phyloP scores from a whole-genome alignment of 768 basidiomycete species.

The Pleurotus tuber-regium region DNA sequence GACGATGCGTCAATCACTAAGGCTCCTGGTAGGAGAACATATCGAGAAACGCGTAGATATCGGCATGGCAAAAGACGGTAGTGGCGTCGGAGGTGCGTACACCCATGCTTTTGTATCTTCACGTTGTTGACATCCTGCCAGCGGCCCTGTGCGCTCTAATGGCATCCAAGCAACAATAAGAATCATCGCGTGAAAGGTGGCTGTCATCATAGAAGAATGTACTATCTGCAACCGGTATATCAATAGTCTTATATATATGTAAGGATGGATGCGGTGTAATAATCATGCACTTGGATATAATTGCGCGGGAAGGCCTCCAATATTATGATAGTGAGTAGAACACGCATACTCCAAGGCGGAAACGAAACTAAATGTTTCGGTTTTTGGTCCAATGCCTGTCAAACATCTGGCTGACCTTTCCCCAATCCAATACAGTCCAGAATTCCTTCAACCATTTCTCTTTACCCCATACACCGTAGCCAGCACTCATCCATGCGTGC shows the following conservation, averaged over 20 bases:
- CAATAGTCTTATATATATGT: conserved; percentile 11
- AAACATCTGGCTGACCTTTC: conserved; percentile 47
- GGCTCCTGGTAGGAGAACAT: conserved; percentile 73
- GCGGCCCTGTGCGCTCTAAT: conserved; percentile 83
- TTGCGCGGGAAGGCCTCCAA: neutral
- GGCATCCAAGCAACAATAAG: conserved; percentile 2
- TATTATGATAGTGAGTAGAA: too few species aligned
- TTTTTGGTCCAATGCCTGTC: conserved; percentile 11
- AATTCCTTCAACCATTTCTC: conserved; percentile 82
- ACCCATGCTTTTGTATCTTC: conserved; percentile 1
- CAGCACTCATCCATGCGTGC: conserved; percentile 82
- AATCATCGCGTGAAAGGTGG: neutral
- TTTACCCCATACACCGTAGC: conserved; percentile 89
- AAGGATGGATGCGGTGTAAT: conserved; percentile 7
- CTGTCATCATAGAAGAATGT: conserved; percentile 1
- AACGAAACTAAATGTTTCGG: neutral
- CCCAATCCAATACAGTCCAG: conserved; percentile 84
- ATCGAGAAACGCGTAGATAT: conserved; percentile 81
- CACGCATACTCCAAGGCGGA: too few species aligned
- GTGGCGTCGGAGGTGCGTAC: conserved; percentile 89
- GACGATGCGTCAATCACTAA: conserved; percentile 70
- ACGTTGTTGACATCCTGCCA: conserved; percentile 25
- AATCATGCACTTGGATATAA: neutral
- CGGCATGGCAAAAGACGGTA: conserved; percentile 95
- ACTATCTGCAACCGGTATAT: neutral